Evolutionary conservation across 805 yeast species (phyloP).

Genomic region (Tetrapisispora nanseiensis): DNA sequence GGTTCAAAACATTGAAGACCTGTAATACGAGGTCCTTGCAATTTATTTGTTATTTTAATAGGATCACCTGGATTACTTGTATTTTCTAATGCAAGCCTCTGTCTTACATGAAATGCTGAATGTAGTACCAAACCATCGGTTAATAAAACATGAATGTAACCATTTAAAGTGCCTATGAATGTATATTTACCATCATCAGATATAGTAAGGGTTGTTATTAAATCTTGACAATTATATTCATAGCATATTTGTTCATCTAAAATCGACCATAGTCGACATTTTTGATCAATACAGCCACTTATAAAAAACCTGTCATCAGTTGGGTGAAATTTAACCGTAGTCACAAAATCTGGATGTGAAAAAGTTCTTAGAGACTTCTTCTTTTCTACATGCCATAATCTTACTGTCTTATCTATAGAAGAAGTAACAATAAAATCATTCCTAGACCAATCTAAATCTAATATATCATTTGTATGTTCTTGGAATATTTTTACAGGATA

Average conservation of each 20-base stretch:
- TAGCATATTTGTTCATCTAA: constrained; percentile 59
- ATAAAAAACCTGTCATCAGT: constrained; percentile 78
- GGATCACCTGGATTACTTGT: constrained; percentile 18
- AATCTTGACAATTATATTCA: constrained; percentile 49
- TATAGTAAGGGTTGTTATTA: constrained; percentile 67
- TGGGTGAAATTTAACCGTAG: constrained; percentile 73
- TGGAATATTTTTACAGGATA: constrained; percentile 48
- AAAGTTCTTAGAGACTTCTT: constrained; percentile 53
- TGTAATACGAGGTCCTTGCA: constrained; percentile 54
- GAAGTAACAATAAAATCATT: constrained; percentile 72
- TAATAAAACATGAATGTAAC: constrained; percentile 50
- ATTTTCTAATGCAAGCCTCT: constrained; percentile 28
- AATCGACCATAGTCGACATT: constrained; percentile 74
- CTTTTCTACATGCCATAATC: constrained; percentile 77
- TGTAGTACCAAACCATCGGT: constrained; percentile 50
- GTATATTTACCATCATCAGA: constrained; percentile 49
- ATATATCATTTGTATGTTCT: constrained; percentile 62
- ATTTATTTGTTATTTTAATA: constrained; percentile 1
- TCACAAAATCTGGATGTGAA: constrained; percentile 71
- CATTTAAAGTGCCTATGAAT: constrained; percentile 71
- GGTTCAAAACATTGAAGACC: constrained; percentile 50
- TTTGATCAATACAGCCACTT: constrained; percentile 71
- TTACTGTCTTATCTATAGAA: constrained; percentile 76
- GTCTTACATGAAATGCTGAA: constrained; percentile 38
- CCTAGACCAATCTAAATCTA: constrained; percentile 81